Evolutionary conservation across 164 flowering plant genomes (phyloP), one percentile per base, ranked within the genome.

Genomic region (Taxillus chinensis): DNA sequence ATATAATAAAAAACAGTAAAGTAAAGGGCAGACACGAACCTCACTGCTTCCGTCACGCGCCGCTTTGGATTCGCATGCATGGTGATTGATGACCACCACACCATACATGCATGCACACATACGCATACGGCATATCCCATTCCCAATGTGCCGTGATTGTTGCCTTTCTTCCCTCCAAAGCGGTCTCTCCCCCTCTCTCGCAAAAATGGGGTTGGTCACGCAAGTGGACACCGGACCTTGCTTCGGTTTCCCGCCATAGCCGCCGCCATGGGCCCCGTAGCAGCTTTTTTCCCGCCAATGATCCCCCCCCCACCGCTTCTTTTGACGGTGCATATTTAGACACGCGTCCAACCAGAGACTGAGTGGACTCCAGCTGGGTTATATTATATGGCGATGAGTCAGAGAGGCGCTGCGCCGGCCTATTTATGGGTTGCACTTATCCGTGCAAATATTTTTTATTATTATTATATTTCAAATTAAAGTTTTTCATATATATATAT

Each of bases 191-290:
- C n/a, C n/a, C n/a, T n/a, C n/a, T n/a, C n/a, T 5, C 10, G 52
- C 14, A 49, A n/a, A 49, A 1, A 4, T 0, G 10, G 52, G 57
- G 39, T 54, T 54, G 42, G 64, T 13, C 62, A 75, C 71, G 78
- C 68, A 68, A 62, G 70, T 68, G 75, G 68, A 55, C 63, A 51
- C 63, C 3, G 10, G 13, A 17, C 59, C 57, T 67, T 41, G 74
- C 74, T 64, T 73, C 64, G 60, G 5, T 62, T 71, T 73, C 77
- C 80, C 80, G 77, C 80, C 75, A 73, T 59, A 46, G 43, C 3
- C 59, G 79, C 61, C 60, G 55, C 56, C 60, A 72, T 65, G 70
- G 76, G 60, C 3, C 66, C 73, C 73, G 57, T 41, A 4, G 8
- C 57, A 5, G 46, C 54, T 10, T 15, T 62, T 62, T 71, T 61